Percentiles rank a stretch among this genome's conserved stretches.
phyloP scores from a whole-genome alignment of 192 early-diverging fungal genomes.

The Coemansia sp. region DNA sequence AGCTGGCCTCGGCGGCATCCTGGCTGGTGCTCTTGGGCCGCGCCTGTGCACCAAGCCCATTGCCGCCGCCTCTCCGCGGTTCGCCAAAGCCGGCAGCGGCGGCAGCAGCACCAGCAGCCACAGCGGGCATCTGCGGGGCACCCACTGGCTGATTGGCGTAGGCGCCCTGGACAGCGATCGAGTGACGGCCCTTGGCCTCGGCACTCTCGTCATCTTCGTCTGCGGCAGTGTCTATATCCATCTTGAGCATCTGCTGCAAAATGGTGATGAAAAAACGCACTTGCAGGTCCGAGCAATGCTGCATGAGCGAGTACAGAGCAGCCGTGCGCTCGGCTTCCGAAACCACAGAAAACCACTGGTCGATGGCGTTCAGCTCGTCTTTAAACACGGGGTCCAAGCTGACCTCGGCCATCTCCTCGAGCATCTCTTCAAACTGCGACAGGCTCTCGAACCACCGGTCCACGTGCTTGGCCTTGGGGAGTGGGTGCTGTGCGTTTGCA shows the following conservation, averaged over 20 bases:
- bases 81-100: conserved; percentile 15
- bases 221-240: conserved; percentile 64
- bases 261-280: conserved; percentile 93
- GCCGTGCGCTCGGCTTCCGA: conserved; percentile 88
- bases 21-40: conserved; percentile 43
- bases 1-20: conserved; percentile 40
- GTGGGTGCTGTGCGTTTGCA: conserved; percentile 43
- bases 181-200: conserved; percentile 31
- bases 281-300: conserved; percentile 87
- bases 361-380: conserved; percentile 87
- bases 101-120: conserved; percentile 11
- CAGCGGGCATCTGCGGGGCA: conserved; percentile 20
- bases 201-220: conserved; percentile 8
- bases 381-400: conserved; percentile 80
- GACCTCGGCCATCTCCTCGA: conserved; percentile 85
- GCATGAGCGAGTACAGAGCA: conserved; percentile 88
- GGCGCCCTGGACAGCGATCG: conserved; percentile 30
- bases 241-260: conserved; percentile 88
- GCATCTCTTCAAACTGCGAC: conserved; percentile 83
- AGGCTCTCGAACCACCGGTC: conserved; percentile 92
- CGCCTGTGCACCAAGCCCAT: not conserved
- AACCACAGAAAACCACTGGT: conserved; percentile 91
- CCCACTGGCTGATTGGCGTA: conserved; percentile 24
- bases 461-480: conserved; percentile 48
- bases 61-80: conserved; percentile 4